phyloP scores from a whole-genome alignment of 208 protist genomes.

The Leishmania tarentolae region DNA sequence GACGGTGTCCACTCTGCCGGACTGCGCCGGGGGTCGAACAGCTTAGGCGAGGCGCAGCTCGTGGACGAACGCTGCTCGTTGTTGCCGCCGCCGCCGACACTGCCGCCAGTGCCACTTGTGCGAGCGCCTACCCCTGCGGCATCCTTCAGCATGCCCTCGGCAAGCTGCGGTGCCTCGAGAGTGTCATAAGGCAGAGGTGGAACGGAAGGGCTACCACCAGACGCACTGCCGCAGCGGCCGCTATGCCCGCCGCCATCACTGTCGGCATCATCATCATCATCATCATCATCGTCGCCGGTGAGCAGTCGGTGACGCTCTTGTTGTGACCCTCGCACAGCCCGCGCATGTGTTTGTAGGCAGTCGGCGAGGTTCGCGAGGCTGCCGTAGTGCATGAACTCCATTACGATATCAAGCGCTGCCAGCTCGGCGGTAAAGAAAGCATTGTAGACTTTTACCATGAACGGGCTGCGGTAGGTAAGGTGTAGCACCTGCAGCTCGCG shows the following conservation, averaged over 20 bases:
- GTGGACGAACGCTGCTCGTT: neutral
- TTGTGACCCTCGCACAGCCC: conserved; percentile 28
- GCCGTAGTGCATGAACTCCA: conserved; percentile 93
- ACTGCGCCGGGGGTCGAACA: conserved; percentile 11
- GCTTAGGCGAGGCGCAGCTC: conserved; percentile 3
- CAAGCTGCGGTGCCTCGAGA: neutral
- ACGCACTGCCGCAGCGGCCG: neutral
- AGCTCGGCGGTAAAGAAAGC: conserved; percentile 70
- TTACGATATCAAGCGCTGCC: conserved; percentile 78
- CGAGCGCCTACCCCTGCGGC: neutral
- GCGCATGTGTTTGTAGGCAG: conserved; percentile 43
- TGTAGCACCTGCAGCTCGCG: conserved; percentile 89
- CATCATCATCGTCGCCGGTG: conserved; percentile 7
- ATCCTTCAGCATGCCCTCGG: neutral
- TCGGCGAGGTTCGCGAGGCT: conserved; percentile 64
- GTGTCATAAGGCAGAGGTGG: neutral
- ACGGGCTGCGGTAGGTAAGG: conserved; percentile 82
- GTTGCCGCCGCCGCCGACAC: neutral
- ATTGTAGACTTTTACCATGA: conserved; percentile 93
- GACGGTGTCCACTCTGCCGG: neutral
- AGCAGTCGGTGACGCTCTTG: conserved; percentile 29
- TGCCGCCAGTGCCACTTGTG: neutral
- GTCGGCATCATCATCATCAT: neutral
- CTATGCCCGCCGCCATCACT: conserved; percentile 10
- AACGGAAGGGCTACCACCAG: neutral